These are phyloP conservation scores for Trichosporon ovoides DNA, from an alignment of 1,284 basidiomycete species.

Conservation along the genomic window DNA sequence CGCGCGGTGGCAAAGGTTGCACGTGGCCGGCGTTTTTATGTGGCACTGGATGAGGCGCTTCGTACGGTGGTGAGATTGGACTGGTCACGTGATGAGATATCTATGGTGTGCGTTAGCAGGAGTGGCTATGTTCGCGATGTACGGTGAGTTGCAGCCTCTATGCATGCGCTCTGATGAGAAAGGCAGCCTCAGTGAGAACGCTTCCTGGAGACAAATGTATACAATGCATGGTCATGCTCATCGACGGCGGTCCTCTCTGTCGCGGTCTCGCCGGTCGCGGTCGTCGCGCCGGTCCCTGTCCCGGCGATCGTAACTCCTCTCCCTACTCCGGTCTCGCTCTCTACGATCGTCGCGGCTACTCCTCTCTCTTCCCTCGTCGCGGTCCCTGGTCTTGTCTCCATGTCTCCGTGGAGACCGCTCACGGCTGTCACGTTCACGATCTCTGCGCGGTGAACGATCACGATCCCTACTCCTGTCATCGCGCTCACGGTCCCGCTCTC, in stretches of 20 bases:
- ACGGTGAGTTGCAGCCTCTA: too few relatives aligned
- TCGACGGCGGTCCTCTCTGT: neutral
- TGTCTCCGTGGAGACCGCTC: constrained; percentile 9
- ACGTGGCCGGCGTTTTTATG: constrained; percentile 6
- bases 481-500: neutral
- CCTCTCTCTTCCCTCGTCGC: neutral
- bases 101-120: too few relatives aligned
- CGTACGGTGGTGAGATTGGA: too few relatives aligned
- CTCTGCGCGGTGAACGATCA: neutral
- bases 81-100: too few relatives aligned
- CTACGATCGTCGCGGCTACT: too few relatives aligned
- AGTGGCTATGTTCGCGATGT: too few relatives aligned
- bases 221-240: neutral
- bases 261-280: neutral
- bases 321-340: neutral
- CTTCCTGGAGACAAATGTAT: too few relatives aligned
- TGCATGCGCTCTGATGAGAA: too few relatives aligned
- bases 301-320: neutral
- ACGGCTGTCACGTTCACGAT: neutral
- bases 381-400: neutral
- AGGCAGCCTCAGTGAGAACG: too few relatives aligned
- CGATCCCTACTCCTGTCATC: constrained; percentile 1
- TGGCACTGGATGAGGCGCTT: neutral
- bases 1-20: neutral
- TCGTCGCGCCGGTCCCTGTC: neutral